Evolutionary conservation across 805 yeast genomes (phyloP).

Genomic region (Wickerhamiella hasegawae): DNA sequence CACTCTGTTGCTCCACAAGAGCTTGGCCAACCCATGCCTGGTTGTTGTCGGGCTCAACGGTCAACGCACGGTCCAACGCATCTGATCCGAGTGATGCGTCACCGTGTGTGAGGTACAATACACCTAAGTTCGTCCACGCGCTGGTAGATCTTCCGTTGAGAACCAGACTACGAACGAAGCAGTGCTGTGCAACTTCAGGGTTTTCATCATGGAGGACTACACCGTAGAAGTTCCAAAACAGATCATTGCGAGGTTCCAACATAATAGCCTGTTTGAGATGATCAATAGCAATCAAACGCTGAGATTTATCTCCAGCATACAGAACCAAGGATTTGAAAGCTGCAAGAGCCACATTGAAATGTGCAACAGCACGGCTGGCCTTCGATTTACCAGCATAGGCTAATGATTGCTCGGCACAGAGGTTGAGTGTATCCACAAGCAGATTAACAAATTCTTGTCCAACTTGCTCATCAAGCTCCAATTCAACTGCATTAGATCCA

Average conservation of each 20-base stretch:
- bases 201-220: conserved; percentile 47
- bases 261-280: conserved; percentile 52
- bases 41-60: conserved; percentile 62
- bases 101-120: conserved; percentile 49
- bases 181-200: conserved; percentile 76
- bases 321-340: no score
- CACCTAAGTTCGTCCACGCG: conserved; percentile 72
- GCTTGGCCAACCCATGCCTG: conserved; percentile 84
- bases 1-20: conserved; percentile 25
- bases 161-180: conserved; percentile 68
- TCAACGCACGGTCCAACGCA: conserved; percentile 57
- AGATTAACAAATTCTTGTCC: neutral
- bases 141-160: conserved; percentile 50
- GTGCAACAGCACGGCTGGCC: conserved; percentile 22
- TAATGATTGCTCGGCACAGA: neutral
- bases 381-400: neutral
- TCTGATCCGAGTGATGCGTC: conserved; percentile 61
- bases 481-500: neutral
- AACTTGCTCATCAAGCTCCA: no score
- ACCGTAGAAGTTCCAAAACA: conserved; percentile 75
- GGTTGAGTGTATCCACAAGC: neutral
- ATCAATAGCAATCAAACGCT: conserved; percentile 37
- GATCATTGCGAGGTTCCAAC: conserved; percentile 51
- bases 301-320: conserved; percentile 25
- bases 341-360: conserved; percentile 60